phyloP scores from a whole-genome alignment of 148 eudicot species.

The Dianthus caryophyllus region DNA sequence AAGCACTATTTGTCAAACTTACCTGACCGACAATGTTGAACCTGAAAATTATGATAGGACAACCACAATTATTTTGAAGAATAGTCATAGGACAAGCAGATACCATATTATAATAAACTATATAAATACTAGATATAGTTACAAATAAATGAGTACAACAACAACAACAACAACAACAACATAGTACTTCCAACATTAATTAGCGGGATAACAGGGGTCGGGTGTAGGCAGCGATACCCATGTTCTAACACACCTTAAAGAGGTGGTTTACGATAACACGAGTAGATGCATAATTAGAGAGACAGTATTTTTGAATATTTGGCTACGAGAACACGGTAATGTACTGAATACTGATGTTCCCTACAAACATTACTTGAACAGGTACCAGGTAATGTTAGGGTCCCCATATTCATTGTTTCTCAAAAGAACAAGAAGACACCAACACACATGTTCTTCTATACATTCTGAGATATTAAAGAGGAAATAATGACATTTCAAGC shows the following conservation, averaged over 20 bases:
- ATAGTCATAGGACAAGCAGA: not conserved
- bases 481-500: not conserved
- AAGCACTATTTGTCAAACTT: slow-evolving; percentile 24
- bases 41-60: slow-evolving; percentile 46
- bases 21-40: slow-evolving; percentile 99
- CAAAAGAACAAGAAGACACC: not conserved
- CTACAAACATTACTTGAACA: not conserved
- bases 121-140: not conserved
- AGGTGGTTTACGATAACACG: not conserved
- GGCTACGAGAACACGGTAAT: not conserved
- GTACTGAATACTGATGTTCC: not conserved
- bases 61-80: slow-evolving; percentile 3
- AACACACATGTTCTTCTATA: not conserved
- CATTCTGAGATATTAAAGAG: not conserved
- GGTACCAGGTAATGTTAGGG: not conserved
- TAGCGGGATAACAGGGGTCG: too few species aligned
- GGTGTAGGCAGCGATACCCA: not conserved
- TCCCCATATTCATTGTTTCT: not conserved
- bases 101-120: not conserved
- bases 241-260: not conserved
- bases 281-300: not conserved
- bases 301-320: not conserved
- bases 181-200: not conserved
- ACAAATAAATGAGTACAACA: not conserved
- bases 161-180: too few species aligned